phyloP scores from a whole-genome alignment of 2,329 filamentous ascomycete species.

The Sporothrix globosa region DNA sequence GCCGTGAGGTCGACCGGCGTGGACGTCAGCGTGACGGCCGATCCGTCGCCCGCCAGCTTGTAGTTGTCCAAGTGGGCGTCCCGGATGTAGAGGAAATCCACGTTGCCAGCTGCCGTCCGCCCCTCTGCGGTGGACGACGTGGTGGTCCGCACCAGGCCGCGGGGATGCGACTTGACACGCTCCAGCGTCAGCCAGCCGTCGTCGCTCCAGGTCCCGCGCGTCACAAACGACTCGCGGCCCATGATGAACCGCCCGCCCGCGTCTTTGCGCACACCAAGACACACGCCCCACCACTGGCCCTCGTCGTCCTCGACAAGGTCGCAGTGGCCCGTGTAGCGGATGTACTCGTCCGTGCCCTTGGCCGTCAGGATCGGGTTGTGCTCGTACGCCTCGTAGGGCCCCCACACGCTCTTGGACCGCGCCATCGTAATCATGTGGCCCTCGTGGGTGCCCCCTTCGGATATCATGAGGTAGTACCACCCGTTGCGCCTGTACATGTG shows the following conservation, averaged over 20 bases:
- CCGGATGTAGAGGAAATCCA: conserved; percentile 16
- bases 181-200: conserved; percentile 19
- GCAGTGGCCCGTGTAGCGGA: conserved; percentile 12
- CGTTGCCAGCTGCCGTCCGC: neutral
- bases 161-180: neutral
- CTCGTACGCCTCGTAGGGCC: conserved; percentile 13
- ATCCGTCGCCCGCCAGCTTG: conserved; percentile 4
- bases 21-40: conserved; percentile 12
- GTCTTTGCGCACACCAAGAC: conserved; percentile 17
- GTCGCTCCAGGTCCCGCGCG: neutral
- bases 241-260: conserved; percentile 21
- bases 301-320: conserved; percentile 12
- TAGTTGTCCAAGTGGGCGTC: conserved; percentile 10
- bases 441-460: conserved; percentile 16
- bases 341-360: conserved; percentile 18
- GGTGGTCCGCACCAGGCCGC: neutral
- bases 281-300: conserved; percentile 17
- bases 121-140: no score
- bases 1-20: neutral
- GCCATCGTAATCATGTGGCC: conserved; percentile 17
- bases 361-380: conserved; percentile 3
- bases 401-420: neutral
- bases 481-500: conserved; percentile 17
- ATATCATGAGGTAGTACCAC: neutral
- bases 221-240: conserved; percentile 23